Evolutionary conservation across 306 rosid genomes (phyloP).

Genomic region (Quercus glauca): DNA sequence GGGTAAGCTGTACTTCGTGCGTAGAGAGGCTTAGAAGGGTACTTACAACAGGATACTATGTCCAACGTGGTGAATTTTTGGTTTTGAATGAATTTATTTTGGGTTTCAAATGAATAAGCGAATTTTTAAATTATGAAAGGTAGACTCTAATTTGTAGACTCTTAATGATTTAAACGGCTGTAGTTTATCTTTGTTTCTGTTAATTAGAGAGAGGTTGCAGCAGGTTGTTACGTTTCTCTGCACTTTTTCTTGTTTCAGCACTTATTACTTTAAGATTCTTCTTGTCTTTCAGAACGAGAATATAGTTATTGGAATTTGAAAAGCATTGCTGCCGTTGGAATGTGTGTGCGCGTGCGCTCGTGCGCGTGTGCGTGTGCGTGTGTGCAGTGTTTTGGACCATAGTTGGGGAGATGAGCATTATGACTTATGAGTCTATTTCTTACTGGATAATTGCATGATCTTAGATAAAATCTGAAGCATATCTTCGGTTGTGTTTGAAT

Average conservation of each 20-base stretch:
- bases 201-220: not conserved
- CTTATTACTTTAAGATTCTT: not conserved
- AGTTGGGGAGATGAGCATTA: no score
- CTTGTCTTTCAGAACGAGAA: not conserved
- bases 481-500: no score
- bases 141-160: constrained; percentile 16
- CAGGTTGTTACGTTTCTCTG: not conserved
- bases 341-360: no score
- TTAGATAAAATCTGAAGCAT: no score
- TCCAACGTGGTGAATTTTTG: constrained; percentile 16
- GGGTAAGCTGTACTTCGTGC: constrained; percentile 93
- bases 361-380: no score
- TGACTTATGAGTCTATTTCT: no score
- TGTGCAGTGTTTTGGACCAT: no score
- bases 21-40: constrained; percentile 49
- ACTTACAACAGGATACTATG: not conserved
- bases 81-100: not conserved
- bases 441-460: no score
- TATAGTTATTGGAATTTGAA: not conserved
- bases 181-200: not conserved
- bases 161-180: not conserved
- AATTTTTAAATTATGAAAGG: not conserved
- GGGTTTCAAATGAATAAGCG: not conserved
- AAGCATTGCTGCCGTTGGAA: not conserved
- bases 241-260: not conserved